Evolutionary conservation across 441 rosid species (phyloP), one percentile per base, ranked within the genome.

Genomic region (Arabidopsis hybrid): DNA sequence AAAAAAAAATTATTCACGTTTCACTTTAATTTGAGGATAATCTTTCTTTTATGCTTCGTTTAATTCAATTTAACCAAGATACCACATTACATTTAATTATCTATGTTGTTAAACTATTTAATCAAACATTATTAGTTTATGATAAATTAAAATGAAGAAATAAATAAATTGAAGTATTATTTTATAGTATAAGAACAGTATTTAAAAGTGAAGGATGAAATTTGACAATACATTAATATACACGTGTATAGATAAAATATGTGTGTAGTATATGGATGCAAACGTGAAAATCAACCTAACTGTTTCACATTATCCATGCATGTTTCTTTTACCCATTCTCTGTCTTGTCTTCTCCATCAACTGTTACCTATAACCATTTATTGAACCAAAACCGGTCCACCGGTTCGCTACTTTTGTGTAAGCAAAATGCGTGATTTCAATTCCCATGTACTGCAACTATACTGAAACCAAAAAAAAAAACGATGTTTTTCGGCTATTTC

Each of bases 221-320:
- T 21, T 21, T 21, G 26, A 21, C 26, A 21, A 21, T 21, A 26
- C 29, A 26, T 26, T 26, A 26, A 49, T 2, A 32, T 16, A 40
- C 11, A 12, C 8, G n/a, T 26, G 4, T 29, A 42, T 42, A 53
- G 26, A 29, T n/a, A 40, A 13, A 21, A 21, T 56, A 56, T 68
- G 18, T 13, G 38, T 35, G 52, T 26, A 39, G 3, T 26, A 35
- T 60, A n/a, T 58, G n/a, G 60, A 35, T 39, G 56, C 34, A 21
- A 11, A 55, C 60, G 70, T 69, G 75, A 76, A 60, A 66, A 58
- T 12, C 43, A 51, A 76, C 71, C 79, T 46, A 64, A 76, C 21
- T 38, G 53, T 16, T 16, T 76, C 79, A 76, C 79, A 76, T 69
- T 36, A 61, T 42, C 43, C 51, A 76, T 47, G 66, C 66, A 76